phyloP scores from a whole-genome alignment of 106 monocot species.

The Dendrobium officinale region DNA sequence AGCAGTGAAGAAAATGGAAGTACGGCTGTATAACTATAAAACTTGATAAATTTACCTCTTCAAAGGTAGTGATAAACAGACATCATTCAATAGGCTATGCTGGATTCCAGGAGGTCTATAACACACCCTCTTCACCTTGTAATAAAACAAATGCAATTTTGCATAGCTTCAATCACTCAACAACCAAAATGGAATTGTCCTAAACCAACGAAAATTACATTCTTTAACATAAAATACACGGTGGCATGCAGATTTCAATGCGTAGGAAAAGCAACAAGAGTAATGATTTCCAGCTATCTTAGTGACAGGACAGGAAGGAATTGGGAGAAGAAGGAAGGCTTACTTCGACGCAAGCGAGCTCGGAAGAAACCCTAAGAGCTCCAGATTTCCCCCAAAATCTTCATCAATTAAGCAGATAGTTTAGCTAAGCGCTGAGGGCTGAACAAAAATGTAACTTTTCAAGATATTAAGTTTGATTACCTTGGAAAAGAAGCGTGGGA shows the following conservation, averaged over 20 bases:
- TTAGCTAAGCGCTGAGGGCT: neutral
- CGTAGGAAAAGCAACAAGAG: neutral
- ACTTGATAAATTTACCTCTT: neutral
- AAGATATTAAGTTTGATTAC: neutral
- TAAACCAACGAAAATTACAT: neutral
- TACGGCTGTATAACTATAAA: too few species aligned
- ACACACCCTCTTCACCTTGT: conserved; percentile 67
- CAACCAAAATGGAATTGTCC: neutral
- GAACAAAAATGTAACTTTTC: neutral
- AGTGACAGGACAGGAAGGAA: too few species aligned
- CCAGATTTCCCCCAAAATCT: neutral
- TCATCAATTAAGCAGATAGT: neutral
- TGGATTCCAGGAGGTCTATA: conserved; percentile 87
- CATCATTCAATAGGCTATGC: conserved; percentile 47
- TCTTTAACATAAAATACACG: neutral
- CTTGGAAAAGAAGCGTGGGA: neutral
- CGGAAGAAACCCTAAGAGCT: conserved; percentile 4
- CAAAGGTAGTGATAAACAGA: conserved; percentile 53
- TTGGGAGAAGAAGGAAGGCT: neutral
- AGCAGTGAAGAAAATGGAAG: too few species aligned
- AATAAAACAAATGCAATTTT: conserved; percentile 3
- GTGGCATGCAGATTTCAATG: neutral
- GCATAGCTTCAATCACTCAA: neutral
- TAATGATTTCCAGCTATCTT: neutral
- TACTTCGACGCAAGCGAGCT: conserved; percentile 3